Evolutionary conservation across 1,139 yeast genomes (phyloP), one percentile per base, ranked within the genome.

Genomic region (Kodamaea suecica): DNA sequence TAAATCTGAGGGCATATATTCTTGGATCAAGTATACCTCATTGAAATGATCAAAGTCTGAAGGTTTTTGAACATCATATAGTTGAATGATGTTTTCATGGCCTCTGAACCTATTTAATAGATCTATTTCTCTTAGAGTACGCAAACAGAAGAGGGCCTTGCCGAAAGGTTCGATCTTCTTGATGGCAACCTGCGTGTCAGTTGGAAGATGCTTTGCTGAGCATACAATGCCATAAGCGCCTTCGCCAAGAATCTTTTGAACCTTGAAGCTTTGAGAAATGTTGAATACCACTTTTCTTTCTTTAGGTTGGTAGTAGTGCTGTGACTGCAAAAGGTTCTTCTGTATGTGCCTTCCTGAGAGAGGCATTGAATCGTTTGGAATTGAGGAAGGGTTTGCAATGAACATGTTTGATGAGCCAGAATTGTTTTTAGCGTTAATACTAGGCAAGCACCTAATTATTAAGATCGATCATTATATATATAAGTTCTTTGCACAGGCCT

Each of bases 201-300:
- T 77, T 3, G 97, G 97, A 50, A 77, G 76, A 61, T 92, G 95
- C 13, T 83, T 63, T 0, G 97, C 98, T 17, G 95, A 81, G 53
- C 97, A 90, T 14, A 92, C 98, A n/a, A 92, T 78, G 3, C 98
- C 98, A 53, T 92, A 92, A 1, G 98, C 98, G n/a, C 98, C 98
- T 58, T 90, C 64, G 3, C 74, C 74, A 4, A 71, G 44, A 55
- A 75, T 53, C 38, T 76, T 43, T 42, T 62, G 39, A 48, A 76
- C 48, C 41, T 76, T 49, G 63, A 72, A 53, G 49, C 41, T 31
- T 39, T 59, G 42, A 17, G 53, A 46, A 16, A 53, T 45, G 33
- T 52, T 52, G 33, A 51, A 53, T 5, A 51, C 48, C 19, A 52
- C 54, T 30, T 41, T 43, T 12, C 45, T 31, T 13, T n/a, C 11